Evolutionary conservation across 1,139 yeast species (phyloP).

Genomic region (Nakaseomyces glabratus): DNA sequence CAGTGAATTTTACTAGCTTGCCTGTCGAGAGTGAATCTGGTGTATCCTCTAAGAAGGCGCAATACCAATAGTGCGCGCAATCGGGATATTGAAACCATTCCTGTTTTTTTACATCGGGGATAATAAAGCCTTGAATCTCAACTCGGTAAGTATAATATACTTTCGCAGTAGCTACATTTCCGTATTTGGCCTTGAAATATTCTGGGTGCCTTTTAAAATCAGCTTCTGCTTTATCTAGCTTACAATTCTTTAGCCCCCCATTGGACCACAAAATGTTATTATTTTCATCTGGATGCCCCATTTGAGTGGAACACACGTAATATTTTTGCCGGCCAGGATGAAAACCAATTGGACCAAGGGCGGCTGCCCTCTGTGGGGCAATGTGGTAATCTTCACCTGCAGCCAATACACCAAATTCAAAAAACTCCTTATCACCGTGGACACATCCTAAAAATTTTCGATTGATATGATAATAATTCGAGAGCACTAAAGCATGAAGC

Average conservation of each 20-base stretch:
- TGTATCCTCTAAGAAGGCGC: not conserved
- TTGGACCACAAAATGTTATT: constrained; percentile 9
- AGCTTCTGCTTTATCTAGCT: constrained; percentile 4
- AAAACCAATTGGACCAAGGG: constrained; percentile 6
- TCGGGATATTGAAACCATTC: not conserved
- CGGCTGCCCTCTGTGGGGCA: constrained; percentile 8
- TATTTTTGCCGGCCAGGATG: constrained; percentile 1
- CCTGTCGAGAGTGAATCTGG: not conserved
- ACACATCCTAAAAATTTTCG: constrained; percentile 18
- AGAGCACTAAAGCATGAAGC: constrained; percentile 37
- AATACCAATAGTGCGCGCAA: not conserved
- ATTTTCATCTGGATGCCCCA: constrained; percentile 7
- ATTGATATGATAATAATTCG: constrained; percentile 33
- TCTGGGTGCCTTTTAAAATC: constrained; percentile 24
- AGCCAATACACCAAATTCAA: constrained; percentile 40
- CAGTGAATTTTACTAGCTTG: not conserved
- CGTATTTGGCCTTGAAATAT: constrained; percentile 34
- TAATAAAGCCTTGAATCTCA: constrained; percentile 13
- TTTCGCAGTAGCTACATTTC: constrained; percentile 11
- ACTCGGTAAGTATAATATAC: constrained; percentile 31
- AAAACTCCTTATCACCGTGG: constrained; percentile 51
- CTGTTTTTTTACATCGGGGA: not conserved
- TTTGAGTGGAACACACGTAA: constrained; percentile 10
- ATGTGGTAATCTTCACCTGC: constrained; percentile 7
- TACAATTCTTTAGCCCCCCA: constrained; percentile 10